Conservation (phyloP, 768 basidiomycete species). For the Suillus alpinus region DNA sequence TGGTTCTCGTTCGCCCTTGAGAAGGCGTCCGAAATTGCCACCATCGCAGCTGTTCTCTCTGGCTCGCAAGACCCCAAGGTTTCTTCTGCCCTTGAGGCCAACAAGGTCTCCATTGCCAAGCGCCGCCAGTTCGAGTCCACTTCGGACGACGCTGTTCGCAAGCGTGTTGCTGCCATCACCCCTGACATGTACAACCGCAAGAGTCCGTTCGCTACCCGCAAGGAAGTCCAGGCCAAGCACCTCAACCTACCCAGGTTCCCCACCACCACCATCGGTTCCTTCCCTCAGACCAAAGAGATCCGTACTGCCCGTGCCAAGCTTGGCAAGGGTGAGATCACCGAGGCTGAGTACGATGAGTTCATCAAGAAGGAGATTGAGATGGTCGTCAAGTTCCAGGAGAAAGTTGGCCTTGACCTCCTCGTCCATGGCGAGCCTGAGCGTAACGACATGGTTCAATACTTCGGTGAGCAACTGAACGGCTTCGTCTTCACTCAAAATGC, state of each 20-base stretch:
- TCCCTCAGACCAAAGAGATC: constrained; percentile 99
- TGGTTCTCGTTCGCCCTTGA: constrained; percentile 99
- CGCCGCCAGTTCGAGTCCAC: constrained; percentile 92
- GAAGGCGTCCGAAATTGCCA: constrained; percentile 89
- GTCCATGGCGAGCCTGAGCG: constrained; percentile 99
- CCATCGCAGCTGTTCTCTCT: constrained; percentile 80
- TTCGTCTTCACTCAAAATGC: constrained; percentile 98
- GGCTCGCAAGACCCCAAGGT: constrained; percentile 77
- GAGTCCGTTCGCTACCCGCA: constrained; percentile 83
- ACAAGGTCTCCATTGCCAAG: constrained; percentile 86
- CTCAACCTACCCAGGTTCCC: constrained; percentile 95
- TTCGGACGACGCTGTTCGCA: constrained; percentile 93
- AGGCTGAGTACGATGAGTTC: constrained; percentile 90
- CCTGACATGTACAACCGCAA: constrained; percentile 82
- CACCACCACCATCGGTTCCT: constrained; percentile 97
- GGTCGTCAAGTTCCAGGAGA: constrained; percentile 97
- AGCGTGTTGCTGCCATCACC: constrained; percentile 91
- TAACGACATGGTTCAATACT: constrained; percentile 99
- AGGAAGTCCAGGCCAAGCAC: constrained; percentile 84
- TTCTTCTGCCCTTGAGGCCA: constrained; percentile 77
- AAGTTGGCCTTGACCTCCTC: constrained; percentile 90
- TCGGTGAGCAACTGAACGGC: constrained; percentile 91
- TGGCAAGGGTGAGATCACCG: constrained; percentile 84
- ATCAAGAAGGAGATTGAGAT: constrained; percentile 96
- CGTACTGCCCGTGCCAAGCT: constrained; percentile 95